These are phyloP conservation scores for Brassica balearica DNA, from an alignment of 441 rosid species.

Conservation along the genomic window DNA sequence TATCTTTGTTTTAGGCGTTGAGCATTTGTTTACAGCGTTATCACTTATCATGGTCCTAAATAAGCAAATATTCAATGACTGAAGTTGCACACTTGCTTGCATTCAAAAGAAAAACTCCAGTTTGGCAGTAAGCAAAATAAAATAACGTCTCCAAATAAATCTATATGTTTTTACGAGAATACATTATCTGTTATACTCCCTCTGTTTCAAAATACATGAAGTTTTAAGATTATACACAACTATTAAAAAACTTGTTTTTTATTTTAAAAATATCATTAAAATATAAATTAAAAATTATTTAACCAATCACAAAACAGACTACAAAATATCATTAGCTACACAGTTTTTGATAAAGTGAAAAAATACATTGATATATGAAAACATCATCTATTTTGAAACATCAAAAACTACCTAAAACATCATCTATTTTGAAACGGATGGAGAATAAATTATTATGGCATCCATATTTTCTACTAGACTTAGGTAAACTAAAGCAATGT, in stretches of 20 bases:
- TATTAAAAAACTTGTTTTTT: too few species aligned
- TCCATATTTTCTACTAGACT: neutral
- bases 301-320: too few species aligned
- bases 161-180: neutral
- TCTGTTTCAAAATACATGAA: too few species aligned
- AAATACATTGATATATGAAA: too few species aligned
- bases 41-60: constrained; percentile 12
- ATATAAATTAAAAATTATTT: too few species aligned
- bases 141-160: neutral
- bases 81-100: constrained; percentile 21
- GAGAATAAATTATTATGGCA: neutral
- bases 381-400: too few species aligned
- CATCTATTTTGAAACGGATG: too few species aligned
- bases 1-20: constrained; percentile 20
- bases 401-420: too few species aligned
- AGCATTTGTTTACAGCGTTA: constrained; percentile 1
- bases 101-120: neutral
- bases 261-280: too few species aligned
- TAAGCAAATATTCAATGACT: constrained; percentile 12
- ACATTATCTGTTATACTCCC: neutral
- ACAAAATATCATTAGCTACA: too few species aligned
- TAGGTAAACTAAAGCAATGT: neutral
- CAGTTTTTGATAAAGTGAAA: too few species aligned
- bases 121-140: neutral
- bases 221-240: too few species aligned